phyloP scores from a whole-genome alignment of 768 basidiomycete genomes.

The Amanita exitialis region DNA sequence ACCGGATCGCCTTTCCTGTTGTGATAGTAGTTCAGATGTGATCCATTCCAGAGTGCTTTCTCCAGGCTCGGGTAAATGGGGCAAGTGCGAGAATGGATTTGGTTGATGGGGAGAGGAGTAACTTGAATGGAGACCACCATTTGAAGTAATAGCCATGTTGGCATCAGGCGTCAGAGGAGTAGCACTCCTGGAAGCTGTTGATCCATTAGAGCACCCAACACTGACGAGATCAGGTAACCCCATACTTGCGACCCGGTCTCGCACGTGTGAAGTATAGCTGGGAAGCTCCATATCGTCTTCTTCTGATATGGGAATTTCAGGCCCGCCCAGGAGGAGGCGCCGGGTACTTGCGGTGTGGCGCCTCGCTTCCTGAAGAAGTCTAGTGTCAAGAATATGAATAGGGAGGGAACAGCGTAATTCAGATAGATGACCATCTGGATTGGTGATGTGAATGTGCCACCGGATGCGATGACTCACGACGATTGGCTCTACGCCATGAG shows the following conservation, averaged over 20 bases:
- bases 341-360: slow-evolving; percentile 66
- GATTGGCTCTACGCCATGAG: slow-evolving; percentile 70
- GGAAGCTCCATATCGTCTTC: slow-evolving; percentile 68
- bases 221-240: slow-evolving; percentile 55
- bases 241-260: slow-evolving; percentile 82
- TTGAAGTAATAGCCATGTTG: not conserved
- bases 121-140: slow-evolving; percentile 18
- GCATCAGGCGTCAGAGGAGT: not conserved
- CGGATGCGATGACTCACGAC: slow-evolving; percentile 68
- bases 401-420: slow-evolving; percentile 94
- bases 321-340: slow-evolving; percentile 45
- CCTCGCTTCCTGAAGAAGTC: slow-evolving; percentile 67
- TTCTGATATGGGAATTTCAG: slow-evolving; percentile 22
- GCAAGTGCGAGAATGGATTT: slow-evolving; percentile 29
- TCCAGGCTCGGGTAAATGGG: slow-evolving; percentile 35
- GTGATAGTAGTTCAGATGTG: slow-evolving; percentile 66
- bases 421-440: slow-evolving; percentile 86
- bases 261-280: slow-evolving; percentile 81
- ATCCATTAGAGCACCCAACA: slow-evolving; percentile 56
- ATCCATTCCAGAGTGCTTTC: slow-evolving; percentile 59
- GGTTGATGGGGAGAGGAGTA: slow-evolving; percentile 29
- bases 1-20: not conserved
- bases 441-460: slow-evolving; percentile 72
- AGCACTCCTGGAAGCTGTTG: slow-evolving; percentile 30
- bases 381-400: slow-evolving; percentile 68